phyloP scores from a whole-genome alignment of 345 rosid species.

The Camelina laxa region DNA sequence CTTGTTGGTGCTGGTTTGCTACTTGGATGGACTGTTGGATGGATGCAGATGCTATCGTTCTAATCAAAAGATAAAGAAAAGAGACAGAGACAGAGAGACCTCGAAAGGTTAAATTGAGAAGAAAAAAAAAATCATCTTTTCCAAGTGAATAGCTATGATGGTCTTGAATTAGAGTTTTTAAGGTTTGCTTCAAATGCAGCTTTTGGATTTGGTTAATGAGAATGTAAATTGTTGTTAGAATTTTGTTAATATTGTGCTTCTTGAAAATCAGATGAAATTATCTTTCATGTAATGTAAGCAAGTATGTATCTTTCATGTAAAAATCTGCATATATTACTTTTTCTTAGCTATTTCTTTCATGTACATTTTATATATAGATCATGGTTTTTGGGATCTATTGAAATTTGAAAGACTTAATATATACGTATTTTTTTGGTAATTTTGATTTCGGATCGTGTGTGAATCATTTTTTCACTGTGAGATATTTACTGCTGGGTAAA shows the following conservation, averaged over 20 bases:
- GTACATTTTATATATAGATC: not conserved
- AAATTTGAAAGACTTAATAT: not conserved
- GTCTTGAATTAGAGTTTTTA: constrained; percentile 23
- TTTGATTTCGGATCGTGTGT: too few relatives aligned
- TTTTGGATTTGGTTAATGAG: constrained; percentile 19
- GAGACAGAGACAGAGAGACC: constrained; percentile 6
- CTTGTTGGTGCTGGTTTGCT: constrained; percentile 96
- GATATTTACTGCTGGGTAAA: not conserved
- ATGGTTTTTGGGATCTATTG: not conserved
- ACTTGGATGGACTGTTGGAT: constrained; percentile 96
- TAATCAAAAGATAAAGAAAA: constrained; percentile 28
- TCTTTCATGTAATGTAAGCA: constrained; percentile 22
- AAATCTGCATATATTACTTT: constrained; percentile 6
- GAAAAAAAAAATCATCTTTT: not conserved
- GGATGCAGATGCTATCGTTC: constrained; percentile 85
- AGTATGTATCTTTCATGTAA: not conserved
- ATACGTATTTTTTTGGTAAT: not conserved
- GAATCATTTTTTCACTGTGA: not conserved
- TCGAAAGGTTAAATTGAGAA: not conserved
- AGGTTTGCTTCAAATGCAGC: constrained; percentile 17
- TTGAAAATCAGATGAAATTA: constrained; percentile 2
- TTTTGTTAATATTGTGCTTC: constrained; percentile 38
- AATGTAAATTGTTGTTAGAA: constrained; percentile 36
- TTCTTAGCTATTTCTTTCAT: constrained; percentile 24
- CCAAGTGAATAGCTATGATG: constrained; percentile 22